Conservation (phyloP, 805 yeast species). For the Saccharomycopsis sp. region DNA sequence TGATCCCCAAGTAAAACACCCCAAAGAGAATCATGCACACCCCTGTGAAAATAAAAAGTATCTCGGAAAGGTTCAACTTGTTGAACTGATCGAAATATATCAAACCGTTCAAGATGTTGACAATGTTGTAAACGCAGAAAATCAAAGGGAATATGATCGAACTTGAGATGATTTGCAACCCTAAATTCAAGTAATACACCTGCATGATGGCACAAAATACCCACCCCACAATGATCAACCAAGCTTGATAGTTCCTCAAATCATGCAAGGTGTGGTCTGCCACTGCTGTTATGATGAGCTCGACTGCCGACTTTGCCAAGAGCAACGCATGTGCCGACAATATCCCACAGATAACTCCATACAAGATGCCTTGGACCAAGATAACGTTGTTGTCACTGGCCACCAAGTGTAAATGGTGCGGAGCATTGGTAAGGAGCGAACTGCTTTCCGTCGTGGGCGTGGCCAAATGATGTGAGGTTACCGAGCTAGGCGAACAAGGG, state of each 20-base stretch:
- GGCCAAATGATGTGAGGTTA: neutral
- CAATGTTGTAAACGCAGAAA: slow-evolving; percentile 71
- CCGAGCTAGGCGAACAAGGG: neutral
- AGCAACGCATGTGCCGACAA: slow-evolving; percentile 79
- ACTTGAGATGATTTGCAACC: slow-evolving; percentile 61
- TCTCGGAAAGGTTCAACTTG: slow-evolving; percentile 28
- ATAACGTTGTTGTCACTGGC: slow-evolving; percentile 20
- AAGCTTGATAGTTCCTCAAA: slow-evolving; percentile 34
- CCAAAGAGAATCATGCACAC: slow-evolving; percentile 41
- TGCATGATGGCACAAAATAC: slow-evolving; percentile 60
- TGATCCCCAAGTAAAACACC: slow-evolving; percentile 58
- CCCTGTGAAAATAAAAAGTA: slow-evolving; percentile 40
- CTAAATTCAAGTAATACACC: slow-evolving; percentile 63
- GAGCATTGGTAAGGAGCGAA: neutral
- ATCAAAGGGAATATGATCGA: slow-evolving; percentile 77
- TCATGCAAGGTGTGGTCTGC: slow-evolving; percentile 30
- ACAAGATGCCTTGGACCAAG: slow-evolving; percentile 47
- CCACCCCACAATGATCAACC: slow-evolving; percentile 46
- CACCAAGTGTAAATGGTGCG: neutral
- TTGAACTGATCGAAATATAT: slow-evolving; percentile 47
- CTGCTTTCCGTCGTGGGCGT: neutral
- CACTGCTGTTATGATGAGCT: slow-evolving; percentile 44
- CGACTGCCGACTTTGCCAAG: slow-evolving; percentile 78
- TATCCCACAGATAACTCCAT: slow-evolving; percentile 64
- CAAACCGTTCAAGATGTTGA: slow-evolving; percentile 57